Evolutionary conservation across 352 stramenopile species (phyloP), one percentile per base, ranked within the genome.

Genomic region (Pilasporangium apinafurcum): DNA sequence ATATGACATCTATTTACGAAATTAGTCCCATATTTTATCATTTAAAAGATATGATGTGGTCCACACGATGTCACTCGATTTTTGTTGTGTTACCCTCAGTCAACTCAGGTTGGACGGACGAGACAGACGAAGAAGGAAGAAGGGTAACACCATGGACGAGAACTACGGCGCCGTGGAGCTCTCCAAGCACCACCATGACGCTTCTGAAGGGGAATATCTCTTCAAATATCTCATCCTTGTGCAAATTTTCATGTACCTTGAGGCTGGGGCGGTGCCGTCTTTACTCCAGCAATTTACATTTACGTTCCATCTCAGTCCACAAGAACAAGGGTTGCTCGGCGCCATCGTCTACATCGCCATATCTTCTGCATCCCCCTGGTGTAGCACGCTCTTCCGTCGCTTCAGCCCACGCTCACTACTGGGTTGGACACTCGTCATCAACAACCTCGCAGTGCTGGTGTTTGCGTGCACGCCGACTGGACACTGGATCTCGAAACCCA

Each of bases 161-260:
- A n/a, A n/a, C n/a, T n/a, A n/a, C n/a, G n/a, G n/a, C 41, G 12
- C 57, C 38, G 21, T 49, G 50, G 7, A 40, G 34, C 27, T 61
- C 45, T 1, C 53, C 48, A 13, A 22, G 58, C n/a, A 49, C 44
- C 25, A 49, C 53, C 25, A 55, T 43, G n/a, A 25, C 38, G 28
- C 26, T 21, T 38, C 14, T 44, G 31, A 38, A 33, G 64, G 55
- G 39, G 74, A 82, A 29, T 85, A 90, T 46, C 64, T 94, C 5
- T 95, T 95, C 65, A 86, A 90, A 47, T 95, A 77, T 48, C 61
- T 95, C 21, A 69, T 95, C 44, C 65, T 92, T 38, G 76, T 71
- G 28, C 82, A 95, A 50, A 72, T 92, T 25, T 88, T 76, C 54
- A 87, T 93, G 65, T 94, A 94, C 51, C 59, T 92, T 28, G 83